These are phyloP conservation scores for Domatiomyces catenatus DNA, from an alignment of 2,329 filamentous ascomycete genomes.

Conservation along the genomic window DNA sequence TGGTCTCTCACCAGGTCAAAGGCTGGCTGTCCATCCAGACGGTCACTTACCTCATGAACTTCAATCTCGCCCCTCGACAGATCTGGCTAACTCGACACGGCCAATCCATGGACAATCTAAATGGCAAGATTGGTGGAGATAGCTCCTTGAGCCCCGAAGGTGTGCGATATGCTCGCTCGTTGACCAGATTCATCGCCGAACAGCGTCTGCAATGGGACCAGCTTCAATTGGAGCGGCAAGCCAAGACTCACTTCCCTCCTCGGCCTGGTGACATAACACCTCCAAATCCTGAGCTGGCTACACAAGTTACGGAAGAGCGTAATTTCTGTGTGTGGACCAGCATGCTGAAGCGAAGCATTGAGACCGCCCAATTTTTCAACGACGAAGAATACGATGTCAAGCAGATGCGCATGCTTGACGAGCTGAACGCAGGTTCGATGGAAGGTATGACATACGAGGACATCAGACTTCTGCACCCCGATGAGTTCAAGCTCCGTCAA, in stretches of 20 bases:
- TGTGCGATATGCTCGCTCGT: constrained; percentile 58
- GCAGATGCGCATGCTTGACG: constrained; percentile 95
- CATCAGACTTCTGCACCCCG: constrained; percentile 61
- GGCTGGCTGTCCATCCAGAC: constrained; percentile 87
- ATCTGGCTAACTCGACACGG: constrained; percentile 98
- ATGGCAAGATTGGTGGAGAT: constrained; percentile 81
- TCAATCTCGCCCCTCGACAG: constrained; percentile 86
- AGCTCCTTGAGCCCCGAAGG: constrained; percentile 71
- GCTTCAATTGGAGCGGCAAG: constrained; percentile 63
- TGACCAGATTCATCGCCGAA: constrained; percentile 69
- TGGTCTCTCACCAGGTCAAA: constrained; percentile 76
- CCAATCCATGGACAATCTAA: constrained; percentile 73
- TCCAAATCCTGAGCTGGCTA: constrained; percentile 66
- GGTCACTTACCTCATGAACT: constrained; percentile 88
- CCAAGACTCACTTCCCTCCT: constrained; percentile 71
- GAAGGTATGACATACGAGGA: constrained; percentile 91
- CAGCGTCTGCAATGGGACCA: constrained; percentile 71
- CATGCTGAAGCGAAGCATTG: constrained; percentile 79
- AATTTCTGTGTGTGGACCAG: constrained; percentile 98
- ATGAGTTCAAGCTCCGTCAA: constrained; percentile 67
- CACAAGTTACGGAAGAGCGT: constrained; percentile 43
- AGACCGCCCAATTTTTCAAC: constrained; percentile 80
- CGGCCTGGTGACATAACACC: constrained; percentile 82
- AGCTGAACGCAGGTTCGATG: constrained; percentile 82
- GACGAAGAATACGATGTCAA: constrained; percentile 95